These are phyloP conservation scores for Pneumocystis jirovecii DNA, from an alignment of 1,139 yeast genomes.

Conservation along the genomic window DNA sequence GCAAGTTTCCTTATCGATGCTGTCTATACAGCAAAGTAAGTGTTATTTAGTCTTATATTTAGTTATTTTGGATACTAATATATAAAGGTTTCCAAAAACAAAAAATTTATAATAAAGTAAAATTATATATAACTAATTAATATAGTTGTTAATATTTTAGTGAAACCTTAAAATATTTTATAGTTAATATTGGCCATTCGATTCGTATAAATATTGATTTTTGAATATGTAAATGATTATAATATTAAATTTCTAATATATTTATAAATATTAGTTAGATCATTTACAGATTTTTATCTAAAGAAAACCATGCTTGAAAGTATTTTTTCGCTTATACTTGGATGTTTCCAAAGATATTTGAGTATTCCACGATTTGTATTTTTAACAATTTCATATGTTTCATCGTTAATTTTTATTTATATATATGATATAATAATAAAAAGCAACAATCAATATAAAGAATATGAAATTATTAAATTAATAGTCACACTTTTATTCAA, in stretches of 20 bases:
- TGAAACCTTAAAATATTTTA: not conserved
- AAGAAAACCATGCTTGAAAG: not conserved
- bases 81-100: slow-evolving; percentile 13
- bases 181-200: not conserved
- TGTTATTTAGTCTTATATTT: not conserved
- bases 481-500: too few species aligned
- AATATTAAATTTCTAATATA: too few species aligned
- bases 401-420: too few species aligned
- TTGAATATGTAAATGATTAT: too few species aligned
- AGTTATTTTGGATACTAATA: not conserved
- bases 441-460: too few species aligned
- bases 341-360: not conserved
- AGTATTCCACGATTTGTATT: not conserved
- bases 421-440: too few species aligned
- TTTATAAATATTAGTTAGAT: too few species aligned
- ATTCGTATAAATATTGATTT: too few species aligned
- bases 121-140: not conserved
- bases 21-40: slow-evolving; percentile 17
- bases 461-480: too few species aligned
- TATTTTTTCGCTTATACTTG: too few species aligned
- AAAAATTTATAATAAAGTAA: slow-evolving; percentile 7
- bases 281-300: not conserved
- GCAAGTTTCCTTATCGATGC: slow-evolving; percentile 25
- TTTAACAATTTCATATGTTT: not conserved
- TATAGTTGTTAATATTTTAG: not conserved